These are phyloP conservation scores for Penicillium sclerotigenum DNA, from an alignment of 2,329 filamentous ascomycete species.

Conservation along the genomic window DNA sequence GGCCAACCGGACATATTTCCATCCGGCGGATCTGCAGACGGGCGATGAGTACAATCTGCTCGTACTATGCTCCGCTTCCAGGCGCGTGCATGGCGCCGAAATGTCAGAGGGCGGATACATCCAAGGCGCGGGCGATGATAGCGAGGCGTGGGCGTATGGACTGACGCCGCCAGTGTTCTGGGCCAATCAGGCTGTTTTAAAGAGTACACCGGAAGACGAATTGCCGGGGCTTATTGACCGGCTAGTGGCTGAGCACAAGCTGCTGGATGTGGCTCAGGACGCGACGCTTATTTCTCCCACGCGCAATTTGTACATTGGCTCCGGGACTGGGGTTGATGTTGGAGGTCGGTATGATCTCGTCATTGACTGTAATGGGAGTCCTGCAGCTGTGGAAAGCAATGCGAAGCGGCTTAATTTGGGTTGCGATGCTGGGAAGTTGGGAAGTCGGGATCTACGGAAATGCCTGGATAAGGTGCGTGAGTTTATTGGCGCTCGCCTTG, in stretches of 20 bases:
- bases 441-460: conserved; percentile 75
- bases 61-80: conserved; percentile 81
- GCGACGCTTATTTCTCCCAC: conserved; percentile 39
- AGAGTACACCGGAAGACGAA: conserved; percentile 64
- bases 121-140: conserved; percentile 92
- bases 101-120: conserved; percentile 74
- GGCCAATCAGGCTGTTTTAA: conserved; percentile 60
- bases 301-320: conserved; percentile 35
- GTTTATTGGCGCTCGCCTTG: conserved; percentile 49
- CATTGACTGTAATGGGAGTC: conserved; percentile 39
- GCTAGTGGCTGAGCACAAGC: conserved; percentile 36
- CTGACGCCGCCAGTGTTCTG: conserved; percentile 80
- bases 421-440: conserved; percentile 69
- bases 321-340: conserved; percentile 32
- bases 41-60: conserved; percentile 64
- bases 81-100: conserved; percentile 66
- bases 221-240: conserved; percentile 52
- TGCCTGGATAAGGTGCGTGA: conserved; percentile 62
- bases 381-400: conserved; percentile 37
- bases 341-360: conserved; percentile 47
- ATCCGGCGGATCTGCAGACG: conserved; percentile 46
- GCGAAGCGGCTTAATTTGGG: conserved; percentile 53
- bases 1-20: conserved; percentile 66
- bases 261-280: conserved; percentile 18
- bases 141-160: conserved; percentile 84